These are phyloP conservation scores for Alternaria hordeiaustralica DNA, from an alignment of 2,329 filamentous ascomycete genomes.

Conservation along the genomic window DNA sequence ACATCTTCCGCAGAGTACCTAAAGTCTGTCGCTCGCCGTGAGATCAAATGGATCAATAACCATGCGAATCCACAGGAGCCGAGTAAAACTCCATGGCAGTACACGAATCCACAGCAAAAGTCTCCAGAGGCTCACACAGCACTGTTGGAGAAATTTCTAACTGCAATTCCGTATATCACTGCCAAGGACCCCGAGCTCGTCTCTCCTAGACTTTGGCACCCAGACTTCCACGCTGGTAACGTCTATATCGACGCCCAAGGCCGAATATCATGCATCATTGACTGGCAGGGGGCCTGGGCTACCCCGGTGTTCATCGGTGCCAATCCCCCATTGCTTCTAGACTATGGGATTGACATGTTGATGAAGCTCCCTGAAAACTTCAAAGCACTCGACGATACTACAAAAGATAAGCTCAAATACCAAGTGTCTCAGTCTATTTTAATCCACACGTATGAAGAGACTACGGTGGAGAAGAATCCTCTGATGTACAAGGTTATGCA, in stretches of 20 bases:
- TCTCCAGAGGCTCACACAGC: slow-evolving; percentile 27
- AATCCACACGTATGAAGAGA: slow-evolving; percentile 29
- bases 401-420: slow-evolving; percentile 28
- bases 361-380: slow-evolving; percentile 37
- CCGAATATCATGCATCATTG: slow-evolving; percentile 36
- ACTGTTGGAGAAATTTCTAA: slow-evolving; percentile 27
- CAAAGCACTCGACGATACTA: slow-evolving; percentile 29
- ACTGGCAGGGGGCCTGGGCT: slow-evolving; percentile 36
- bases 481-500: slow-evolving; percentile 34
- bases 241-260: slow-evolving; percentile 32
- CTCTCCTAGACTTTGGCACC: slow-evolving; percentile 36
- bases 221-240: slow-evolving; percentile 39
- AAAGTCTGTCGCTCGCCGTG: slow-evolving; percentile 40
- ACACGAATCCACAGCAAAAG: slow-evolving; percentile 38
- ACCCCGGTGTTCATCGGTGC: slow-evolving; percentile 32
- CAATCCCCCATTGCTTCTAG: slow-evolving; percentile 31
- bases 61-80: slow-evolving; percentile 31
- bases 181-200: slow-evolving; percentile 28
- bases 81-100: slow-evolving; percentile 39
- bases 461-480: slow-evolving; percentile 30
- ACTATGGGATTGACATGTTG: slow-evolving; percentile 34
- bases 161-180: slow-evolving; percentile 32
- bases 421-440: slow-evolving; percentile 35
- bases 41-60: slow-evolving; percentile 43
- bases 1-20: slow-evolving; percentile 30